Evolutionary conservation across 495 filamentous ascomycete species (phyloP).

Genomic region (Aspergillus carlsbadensis): DNA sequence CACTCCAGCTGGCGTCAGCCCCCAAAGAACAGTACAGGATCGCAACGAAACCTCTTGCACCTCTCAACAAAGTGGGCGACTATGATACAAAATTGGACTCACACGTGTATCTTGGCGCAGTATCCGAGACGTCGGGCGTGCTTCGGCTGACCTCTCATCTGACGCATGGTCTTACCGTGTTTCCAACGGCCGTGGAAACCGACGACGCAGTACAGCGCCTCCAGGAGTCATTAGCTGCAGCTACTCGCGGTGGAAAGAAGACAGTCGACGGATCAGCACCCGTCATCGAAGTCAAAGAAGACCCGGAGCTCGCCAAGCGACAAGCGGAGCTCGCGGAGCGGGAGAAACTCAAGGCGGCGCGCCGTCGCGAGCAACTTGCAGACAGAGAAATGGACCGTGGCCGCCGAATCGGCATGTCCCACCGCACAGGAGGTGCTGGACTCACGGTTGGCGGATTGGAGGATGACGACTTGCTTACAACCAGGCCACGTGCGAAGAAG

Average conservation of each 20-base stretch:
- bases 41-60: constrained; percentile 70
- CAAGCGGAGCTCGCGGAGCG: constrained; percentile 73
- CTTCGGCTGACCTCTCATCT: constrained; percentile 78
- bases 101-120: constrained; percentile 79
- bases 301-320: constrained; percentile 77
- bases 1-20: constrained; percentile 69
- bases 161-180: constrained; percentile 70
- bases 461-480: constrained; percentile 55
- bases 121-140: constrained; percentile 64
- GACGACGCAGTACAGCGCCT: constrained; percentile 78
- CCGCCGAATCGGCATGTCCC: constrained; percentile 48
- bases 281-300: constrained; percentile 62
- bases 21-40: constrained; percentile 80
- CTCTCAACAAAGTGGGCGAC: constrained; percentile 55
- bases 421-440: constrained; percentile 50
- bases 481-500: constrained; percentile 42
- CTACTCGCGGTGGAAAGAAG: constrained; percentile 53
- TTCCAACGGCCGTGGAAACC: constrained; percentile 64
- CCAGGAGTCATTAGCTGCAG: constrained; percentile 65
- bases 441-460: constrained; percentile 76
- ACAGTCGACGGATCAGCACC: constrained; percentile 58
- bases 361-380: constrained; percentile 64
- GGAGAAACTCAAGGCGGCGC: constrained; percentile 65
- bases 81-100: constrained; percentile 73
- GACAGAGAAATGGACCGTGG: constrained; percentile 62